Conservation (phyloP, 2,329 filamentous ascomycete genomes). For the Cercospora citrullina region DNA sequence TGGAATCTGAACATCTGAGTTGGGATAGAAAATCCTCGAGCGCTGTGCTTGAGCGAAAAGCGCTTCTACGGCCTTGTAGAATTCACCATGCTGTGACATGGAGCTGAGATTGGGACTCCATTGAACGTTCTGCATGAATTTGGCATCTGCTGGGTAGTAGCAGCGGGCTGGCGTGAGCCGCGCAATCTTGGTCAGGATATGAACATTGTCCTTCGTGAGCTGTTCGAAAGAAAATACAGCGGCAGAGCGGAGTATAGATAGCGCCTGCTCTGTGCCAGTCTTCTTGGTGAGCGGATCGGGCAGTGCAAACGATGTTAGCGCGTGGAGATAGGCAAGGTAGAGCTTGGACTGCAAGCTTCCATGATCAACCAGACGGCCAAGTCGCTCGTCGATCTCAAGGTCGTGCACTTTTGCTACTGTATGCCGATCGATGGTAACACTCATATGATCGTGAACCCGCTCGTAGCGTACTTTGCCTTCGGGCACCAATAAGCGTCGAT, state of each 20-base stretch:
- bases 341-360: conserved; percentile 42
- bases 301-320: conserved; percentile 58
- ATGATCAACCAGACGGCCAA: conserved; percentile 60
- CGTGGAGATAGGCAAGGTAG: conserved; percentile 57
- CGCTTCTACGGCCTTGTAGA: conserved; percentile 15
- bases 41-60: conserved; percentile 14
- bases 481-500: conserved; percentile 55
- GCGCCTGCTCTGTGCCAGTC: conserved; percentile 61
- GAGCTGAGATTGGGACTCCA: conserved; percentile 46
- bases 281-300: conserved; percentile 59
- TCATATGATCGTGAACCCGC: conserved; percentile 48
- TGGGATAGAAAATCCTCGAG: conserved; percentile 8
- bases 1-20: background rate
- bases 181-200: conserved; percentile 35
- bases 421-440: conserved; percentile 38
- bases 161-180: conserved; percentile 39
- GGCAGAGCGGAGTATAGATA: conserved; percentile 28
- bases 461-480: conserved; percentile 33
- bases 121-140: conserved; percentile 46
- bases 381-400: conserved; percentile 55
- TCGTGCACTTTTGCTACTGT: conserved; percentile 55
- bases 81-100: conserved; percentile 17
- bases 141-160: conserved; percentile 47
- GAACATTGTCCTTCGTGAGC: conserved; percentile 21
- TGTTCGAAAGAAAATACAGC: conserved; percentile 30